Evolutionary conservation across 352 stramenopile genomes (phyloP).

Genomic region (Pythium coloratum): DNA sequence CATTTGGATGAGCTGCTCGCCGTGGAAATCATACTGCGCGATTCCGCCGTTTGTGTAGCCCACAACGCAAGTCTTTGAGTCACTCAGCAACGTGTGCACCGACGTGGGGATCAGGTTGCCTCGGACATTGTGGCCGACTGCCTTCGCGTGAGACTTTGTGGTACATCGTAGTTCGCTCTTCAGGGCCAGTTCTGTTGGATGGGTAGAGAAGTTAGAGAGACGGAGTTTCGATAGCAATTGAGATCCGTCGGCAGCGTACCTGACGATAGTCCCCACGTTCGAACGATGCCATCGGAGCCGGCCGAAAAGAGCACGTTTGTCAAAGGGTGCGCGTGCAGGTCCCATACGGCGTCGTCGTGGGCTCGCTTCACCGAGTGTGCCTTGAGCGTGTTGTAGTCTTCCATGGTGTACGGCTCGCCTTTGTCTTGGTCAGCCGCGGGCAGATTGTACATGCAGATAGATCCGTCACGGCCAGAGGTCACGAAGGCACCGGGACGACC

Average conservation of each 20-base stretch:
- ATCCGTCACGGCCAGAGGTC: slow-evolving; percentile 76
- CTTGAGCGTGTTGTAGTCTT: slow-evolving; percentile 75
- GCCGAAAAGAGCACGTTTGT: slow-evolving; percentile 85
- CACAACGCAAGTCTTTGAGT: slow-evolving; percentile 79
- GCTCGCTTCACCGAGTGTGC: slow-evolving; percentile 67
- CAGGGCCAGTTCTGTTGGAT: slow-evolving; percentile 56
- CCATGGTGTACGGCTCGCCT: slow-evolving; percentile 62
- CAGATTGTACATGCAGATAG: slow-evolving; percentile 67
- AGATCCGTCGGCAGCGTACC: slow-evolving; percentile 34
- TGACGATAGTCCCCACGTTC: slow-evolving; percentile 74
- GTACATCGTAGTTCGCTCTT: slow-evolving; percentile 74
- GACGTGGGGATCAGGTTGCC: slow-evolving; percentile 71
- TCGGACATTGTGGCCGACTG: slow-evolving; percentile 48
- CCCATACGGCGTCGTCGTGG: slow-evolving; percentile 83
- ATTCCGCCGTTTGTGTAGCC: slow-evolving; percentile 74
- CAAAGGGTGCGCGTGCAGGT: slow-evolving; percentile 77
- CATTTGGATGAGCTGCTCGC: slow-evolving; percentile 78
- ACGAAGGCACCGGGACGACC: slow-evolving; percentile 61
- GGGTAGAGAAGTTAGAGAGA: neutral
- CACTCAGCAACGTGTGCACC: slow-evolving; percentile 65
- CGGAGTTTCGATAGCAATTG: too few species aligned
- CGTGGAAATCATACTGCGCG: slow-evolving; percentile 74
- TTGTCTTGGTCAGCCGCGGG: slow-evolving; percentile 61
- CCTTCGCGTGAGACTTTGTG: slow-evolving; percentile 49
- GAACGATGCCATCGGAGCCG: slow-evolving; percentile 73